Evolutionary conservation across 2,329 filamentous ascomycete genomes (phyloP).

Genomic region (Sclerotinia nivalis): DNA sequence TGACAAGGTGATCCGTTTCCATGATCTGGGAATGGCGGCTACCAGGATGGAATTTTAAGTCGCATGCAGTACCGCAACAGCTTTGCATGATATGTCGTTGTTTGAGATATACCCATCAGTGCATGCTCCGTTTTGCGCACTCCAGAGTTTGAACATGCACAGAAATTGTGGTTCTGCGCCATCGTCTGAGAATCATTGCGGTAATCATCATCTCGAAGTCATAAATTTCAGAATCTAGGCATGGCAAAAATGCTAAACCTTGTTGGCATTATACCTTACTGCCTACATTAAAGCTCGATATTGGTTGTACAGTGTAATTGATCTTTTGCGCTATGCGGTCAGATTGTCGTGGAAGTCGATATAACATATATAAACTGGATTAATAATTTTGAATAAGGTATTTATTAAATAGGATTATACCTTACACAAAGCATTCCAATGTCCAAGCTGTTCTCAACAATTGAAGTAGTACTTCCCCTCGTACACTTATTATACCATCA

Average conservation of each 20-base stretch:
- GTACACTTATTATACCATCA: neutral
- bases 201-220: neutral
- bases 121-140: neutral
- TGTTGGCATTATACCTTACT: neutral
- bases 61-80: neutral
- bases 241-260: neutral
- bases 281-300: neutral
- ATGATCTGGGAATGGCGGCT: neutral
- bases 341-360: neutral
- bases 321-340: neutral
- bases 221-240: neutral
- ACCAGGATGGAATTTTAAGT: neutral
- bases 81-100: neutral
- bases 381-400: no score
- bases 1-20: neutral
- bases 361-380: neutral
- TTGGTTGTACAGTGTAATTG: neutral
- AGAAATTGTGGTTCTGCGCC: neutral
- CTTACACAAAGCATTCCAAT: neutral
- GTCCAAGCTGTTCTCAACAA: neutral
- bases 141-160: neutral
- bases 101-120: neutral
- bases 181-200: no score
- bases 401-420: neutral
- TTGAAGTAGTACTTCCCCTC: neutral